Evolutionary conservation across 257 asterid species (phyloP), one percentile per base, ranked within the genome.

Genomic region (Solanum rostratum): DNA sequence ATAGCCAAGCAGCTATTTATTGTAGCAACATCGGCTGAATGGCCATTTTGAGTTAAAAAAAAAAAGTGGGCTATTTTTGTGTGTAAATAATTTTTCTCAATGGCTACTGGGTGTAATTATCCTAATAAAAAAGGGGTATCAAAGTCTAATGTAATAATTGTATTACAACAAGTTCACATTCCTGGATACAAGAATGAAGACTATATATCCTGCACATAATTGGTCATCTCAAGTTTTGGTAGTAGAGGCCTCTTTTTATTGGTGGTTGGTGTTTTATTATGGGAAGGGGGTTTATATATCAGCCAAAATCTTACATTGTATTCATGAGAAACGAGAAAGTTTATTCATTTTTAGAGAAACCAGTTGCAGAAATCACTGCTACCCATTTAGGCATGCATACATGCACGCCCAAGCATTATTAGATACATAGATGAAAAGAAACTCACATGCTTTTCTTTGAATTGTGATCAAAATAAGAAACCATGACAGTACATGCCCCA

Each of bases 401-500:
- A 68, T 15, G 16, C 19, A 20, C 30, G 6, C 79, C 53, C 19
- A 20, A 70, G 15, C 41, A 30, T 14, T 65, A 15, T n/a, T 80
- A 30, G 71, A 57, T 62, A 55, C 76, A 50, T 19, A 83, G 83
- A 69, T 73, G 85, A 81, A 86, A 80, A 85, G 86, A 88, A 83
- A 93, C 99, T 93, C 92, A 96, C 99, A 96, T 93, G 84, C 96
- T 91, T 95, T 92, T 95, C 94, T 89, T 92, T 46, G 82, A 85
- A 84, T 82, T 93, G 54, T 76, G 97, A 88, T 96, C 98, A 85
- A 90, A 87, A 91, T 90, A 92, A 88, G 99, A 96, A 84, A 96
- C 83, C 99, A 96, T 96, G 81, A 96, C 99, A 53, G 99, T 96
- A 91, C 99, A 96, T 19, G 99, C 99, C 84, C 99, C 99, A 82